Percentiles rank a stretch among this genome's conserved stretches.
These are phyloP conservation scores for Citrullus mucosospermus DNA, from an alignment of 306 rosid genomes.

Conservation along the genomic window DNA sequence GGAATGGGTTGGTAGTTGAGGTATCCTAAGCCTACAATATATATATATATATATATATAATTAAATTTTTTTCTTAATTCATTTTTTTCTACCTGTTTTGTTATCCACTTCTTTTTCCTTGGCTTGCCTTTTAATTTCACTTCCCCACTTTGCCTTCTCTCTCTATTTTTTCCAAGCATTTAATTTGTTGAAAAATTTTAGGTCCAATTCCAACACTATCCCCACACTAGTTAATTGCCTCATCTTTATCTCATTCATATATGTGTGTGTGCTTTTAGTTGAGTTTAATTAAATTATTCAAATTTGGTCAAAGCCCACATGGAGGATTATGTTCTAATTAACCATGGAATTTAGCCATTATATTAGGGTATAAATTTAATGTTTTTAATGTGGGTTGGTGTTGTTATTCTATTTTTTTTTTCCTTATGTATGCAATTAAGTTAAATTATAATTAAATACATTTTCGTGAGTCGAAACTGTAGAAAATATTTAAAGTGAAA, in stretches of 20 bases:
- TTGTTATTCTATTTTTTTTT: no score
- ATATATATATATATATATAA: neutral
- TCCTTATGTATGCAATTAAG: no score
- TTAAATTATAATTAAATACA: no score
- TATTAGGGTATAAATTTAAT: neutral
- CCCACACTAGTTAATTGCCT: neutral
- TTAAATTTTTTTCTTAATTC: neutral
- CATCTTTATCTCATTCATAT: neutral
- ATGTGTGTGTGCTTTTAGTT: neutral
- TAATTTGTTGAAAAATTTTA: neutral
- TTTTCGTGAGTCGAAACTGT: no score
- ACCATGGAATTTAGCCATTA: neutral
- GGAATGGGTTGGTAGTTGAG: slow-evolving; percentile 8
- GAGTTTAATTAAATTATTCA: neutral
- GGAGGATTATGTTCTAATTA: neutral
- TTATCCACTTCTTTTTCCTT: neutral
- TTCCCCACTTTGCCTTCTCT: neutral
- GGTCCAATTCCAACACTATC: neutral
- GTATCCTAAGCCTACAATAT: neutral
- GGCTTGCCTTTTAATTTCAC: neutral
- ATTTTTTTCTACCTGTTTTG: neutral
- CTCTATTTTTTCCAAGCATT: neutral
- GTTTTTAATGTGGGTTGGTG: neutral
- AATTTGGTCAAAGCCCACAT: neutral
- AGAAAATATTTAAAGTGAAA: no score